These are phyloP conservation scores for Asterophora parasitica DNA, from an alignment of 768 basidiomycete genomes.

Conservation along the genomic window DNA sequence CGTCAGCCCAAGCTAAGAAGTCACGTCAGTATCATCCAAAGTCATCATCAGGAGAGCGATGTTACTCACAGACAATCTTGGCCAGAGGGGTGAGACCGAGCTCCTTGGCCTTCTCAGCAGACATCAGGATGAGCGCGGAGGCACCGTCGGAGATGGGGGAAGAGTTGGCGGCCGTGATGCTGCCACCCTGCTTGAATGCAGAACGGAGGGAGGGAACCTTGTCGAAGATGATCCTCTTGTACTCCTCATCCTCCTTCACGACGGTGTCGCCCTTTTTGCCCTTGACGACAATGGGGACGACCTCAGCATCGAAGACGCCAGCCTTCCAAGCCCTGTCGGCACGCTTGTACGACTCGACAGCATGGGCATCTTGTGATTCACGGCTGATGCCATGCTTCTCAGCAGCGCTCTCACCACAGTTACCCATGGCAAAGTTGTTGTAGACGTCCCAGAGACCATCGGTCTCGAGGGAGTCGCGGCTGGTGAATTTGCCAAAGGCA, in stretches of 20 bases:
- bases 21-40: conserved; percentile 11
- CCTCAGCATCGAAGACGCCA: conserved; percentile 82
- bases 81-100: conserved; percentile 92
- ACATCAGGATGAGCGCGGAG: conserved; percentile 91
- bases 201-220: conserved; percentile 88
- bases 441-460: conserved; percentile 98
- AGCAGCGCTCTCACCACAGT: conserved; percentile 87
- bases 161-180: conserved; percentile 95
- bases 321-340: conserved; percentile 87
- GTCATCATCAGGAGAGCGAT: background rate
- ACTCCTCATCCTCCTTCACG: conserved; percentile 94
- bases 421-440: conserved; percentile 98
- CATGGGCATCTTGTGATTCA: conserved; percentile 85
- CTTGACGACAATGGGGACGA: conserved; percentile 86
- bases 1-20: conserved; percentile 85
- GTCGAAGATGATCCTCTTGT: conserved; percentile 93
- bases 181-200: conserved; percentile 85
- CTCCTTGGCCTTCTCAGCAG: conserved; percentile 87
- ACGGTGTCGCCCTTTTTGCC: conserved; percentile 92
- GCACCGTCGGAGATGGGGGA: conserved; percentile 95
- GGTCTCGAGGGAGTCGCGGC: conserved; percentile 81
- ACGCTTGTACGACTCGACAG: conserved; percentile 92
- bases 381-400: conserved; percentile 79
- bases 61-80: conserved; percentile 82
- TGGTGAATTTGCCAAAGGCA: conserved; percentile 82